Conservation (phyloP, 129 eudicot species). For the Artemisia annua region DNA sequence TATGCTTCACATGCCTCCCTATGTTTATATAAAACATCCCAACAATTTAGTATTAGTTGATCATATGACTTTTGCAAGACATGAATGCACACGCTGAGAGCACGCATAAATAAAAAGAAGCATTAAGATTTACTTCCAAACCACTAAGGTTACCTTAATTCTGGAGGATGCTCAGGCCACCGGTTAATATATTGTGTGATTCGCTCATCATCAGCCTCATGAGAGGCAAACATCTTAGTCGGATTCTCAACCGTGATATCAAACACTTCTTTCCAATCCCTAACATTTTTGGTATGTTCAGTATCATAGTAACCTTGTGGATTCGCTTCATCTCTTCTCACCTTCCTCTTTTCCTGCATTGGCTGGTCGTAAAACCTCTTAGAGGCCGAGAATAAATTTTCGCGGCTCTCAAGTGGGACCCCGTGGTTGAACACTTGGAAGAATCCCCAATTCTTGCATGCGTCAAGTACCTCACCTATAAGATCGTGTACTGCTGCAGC, state of each 20-base stretch:
- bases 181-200: slow-evolving; percentile 35
- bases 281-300: slow-evolving; percentile 64
- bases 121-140: too few relatives aligned
- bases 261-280: slow-evolving; percentile 77
- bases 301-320: slow-evolving; percentile 58
- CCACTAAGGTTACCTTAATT: slow-evolving; percentile 37
- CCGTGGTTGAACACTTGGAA: slow-evolving; percentile 73
- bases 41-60: too few relatives aligned
- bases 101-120: too few relatives aligned
- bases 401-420: slow-evolving; percentile 38
- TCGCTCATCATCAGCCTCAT: slow-evolving; percentile 35
- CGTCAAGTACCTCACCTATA: slow-evolving; percentile 45
- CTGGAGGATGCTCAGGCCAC: slow-evolving; percentile 53
- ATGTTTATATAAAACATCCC: neutral
- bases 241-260: slow-evolving; percentile 50
- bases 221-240: slow-evolving; percentile 43
- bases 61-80: neutral
- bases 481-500: slow-evolving; percentile 16
- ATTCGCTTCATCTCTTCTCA: slow-evolving; percentile 51
- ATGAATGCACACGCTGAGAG: neutral
- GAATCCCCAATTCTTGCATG: slow-evolving; percentile 67
- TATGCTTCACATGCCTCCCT: slow-evolving; percentile 52
- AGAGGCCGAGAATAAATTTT: slow-evolving; percentile 35
- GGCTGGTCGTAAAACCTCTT: slow-evolving; percentile 44
- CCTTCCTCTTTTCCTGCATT: slow-evolving; percentile 59